A percentile compares a stretch with the other conserved stretches of the same genome.
Conservation (phyloP, 352 stramenopile species). For the Phytophthora pluvialis region DNA sequence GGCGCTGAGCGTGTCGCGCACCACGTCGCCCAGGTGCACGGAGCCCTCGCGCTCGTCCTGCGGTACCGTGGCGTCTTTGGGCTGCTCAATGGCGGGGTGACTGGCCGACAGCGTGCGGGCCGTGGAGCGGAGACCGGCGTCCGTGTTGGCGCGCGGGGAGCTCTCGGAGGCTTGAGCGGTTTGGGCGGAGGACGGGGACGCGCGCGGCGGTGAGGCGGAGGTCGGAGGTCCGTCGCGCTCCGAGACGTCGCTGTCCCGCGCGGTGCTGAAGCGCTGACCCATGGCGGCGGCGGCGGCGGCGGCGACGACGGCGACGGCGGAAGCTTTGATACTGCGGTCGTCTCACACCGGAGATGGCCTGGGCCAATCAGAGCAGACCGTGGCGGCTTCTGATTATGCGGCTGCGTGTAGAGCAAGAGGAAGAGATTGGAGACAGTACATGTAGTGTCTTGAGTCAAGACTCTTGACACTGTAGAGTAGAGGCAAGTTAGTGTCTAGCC, state of each 20-base stretch:
- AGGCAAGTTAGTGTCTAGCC: too few species aligned
- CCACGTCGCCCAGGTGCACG: slow-evolving; percentile 23
- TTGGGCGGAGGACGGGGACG: neutral
- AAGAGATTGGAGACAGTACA: too few species aligned
- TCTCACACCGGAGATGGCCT: neutral
- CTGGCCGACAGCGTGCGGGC: slow-evolving; percentile 7
- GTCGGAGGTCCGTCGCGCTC: neutral
- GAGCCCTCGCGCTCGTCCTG: slow-evolving; percentile 20
- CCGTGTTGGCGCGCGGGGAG: neutral
- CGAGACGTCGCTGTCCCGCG: slow-evolving; percentile 34
- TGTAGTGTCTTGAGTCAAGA: too few species aligned
- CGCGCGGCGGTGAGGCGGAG: neutral
- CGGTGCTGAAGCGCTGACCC: slow-evolving; percentile 42
- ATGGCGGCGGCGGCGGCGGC: slow-evolving; percentile 14
- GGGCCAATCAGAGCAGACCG: neutral
- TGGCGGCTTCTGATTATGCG: neutral
- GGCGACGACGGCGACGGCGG: too few species aligned
- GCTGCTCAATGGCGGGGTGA: slow-evolving; percentile 14
- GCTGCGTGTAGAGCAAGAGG: too few species aligned
- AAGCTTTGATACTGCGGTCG: too few species aligned
- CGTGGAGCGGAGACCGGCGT: neutral
- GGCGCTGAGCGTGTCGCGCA: slow-evolving; percentile 17
- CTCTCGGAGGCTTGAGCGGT: neutral
- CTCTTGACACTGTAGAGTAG: too few species aligned
- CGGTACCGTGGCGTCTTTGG: neutral